Conservation (phyloP, 2,329 filamentous ascomycete species). For the Talaromyces sp. region DNA sequence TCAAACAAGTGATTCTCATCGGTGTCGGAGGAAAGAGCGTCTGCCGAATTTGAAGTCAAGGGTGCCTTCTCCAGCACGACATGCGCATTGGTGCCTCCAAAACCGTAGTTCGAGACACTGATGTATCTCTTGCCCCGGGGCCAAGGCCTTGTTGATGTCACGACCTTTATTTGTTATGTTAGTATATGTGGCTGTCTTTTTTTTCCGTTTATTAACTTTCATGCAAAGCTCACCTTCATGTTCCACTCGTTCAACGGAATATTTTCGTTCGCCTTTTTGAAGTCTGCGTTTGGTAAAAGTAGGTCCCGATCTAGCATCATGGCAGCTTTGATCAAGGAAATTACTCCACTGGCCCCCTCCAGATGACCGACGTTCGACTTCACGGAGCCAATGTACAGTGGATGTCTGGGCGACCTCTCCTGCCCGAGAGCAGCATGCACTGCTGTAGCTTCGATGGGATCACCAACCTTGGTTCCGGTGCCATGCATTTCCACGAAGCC, state of each 20-base stretch:
- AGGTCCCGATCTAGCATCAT: slow-evolving; percentile 24
- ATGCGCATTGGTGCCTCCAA: slow-evolving; percentile 38
- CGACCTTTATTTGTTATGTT: slow-evolving; percentile 3
- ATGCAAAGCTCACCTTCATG: slow-evolving; percentile 10
- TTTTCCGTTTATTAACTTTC: not conserved
- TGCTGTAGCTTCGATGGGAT: slow-evolving; percentile 44
- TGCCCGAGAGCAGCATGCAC: slow-evolving; percentile 14
- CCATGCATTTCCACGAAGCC: slow-evolving; percentile 23
- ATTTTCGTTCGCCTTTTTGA: slow-evolving; percentile 22
- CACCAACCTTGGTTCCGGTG: slow-evolving; percentile 30
- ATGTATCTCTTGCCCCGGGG: slow-evolving; percentile 27
- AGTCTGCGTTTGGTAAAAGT: slow-evolving; percentile 26
- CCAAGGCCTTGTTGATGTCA: slow-evolving; percentile 29
- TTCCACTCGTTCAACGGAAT: slow-evolving; percentile 19
- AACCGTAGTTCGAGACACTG: slow-evolving; percentile 46
- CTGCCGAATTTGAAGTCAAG: slow-evolving; percentile 6
- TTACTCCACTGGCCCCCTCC: slow-evolving; percentile 25
- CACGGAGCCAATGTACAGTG: slow-evolving; percentile 25
- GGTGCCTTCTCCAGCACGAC: slow-evolving; percentile 24
- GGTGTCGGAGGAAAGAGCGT: slow-evolving; percentile 9
- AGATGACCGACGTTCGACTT: slow-evolving; percentile 26
- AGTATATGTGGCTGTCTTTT: not conserved
- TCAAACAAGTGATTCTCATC: not conserved
- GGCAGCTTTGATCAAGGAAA: slow-evolving; percentile 22
- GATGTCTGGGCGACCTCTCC: slow-evolving; percentile 5